Evolutionary conservation across 768 basidiomycete genomes (phyloP).

Genomic region (Rickenella mellea): DNA sequence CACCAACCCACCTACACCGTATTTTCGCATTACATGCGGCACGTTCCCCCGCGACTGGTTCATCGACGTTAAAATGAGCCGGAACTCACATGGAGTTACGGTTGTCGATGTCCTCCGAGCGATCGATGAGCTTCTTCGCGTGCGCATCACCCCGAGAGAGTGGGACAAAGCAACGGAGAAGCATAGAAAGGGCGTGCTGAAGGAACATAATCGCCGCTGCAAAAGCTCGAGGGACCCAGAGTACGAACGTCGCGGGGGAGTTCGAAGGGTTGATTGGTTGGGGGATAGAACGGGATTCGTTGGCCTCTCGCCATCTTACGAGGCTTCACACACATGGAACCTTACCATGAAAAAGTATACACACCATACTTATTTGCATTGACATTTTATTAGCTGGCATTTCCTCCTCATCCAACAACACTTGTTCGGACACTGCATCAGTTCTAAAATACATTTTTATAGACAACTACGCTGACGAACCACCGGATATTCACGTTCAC

Average conservation of each 20-base stretch:
- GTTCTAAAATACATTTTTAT: too few relatives aligned
- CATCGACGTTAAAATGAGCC: constrained; percentile 26
- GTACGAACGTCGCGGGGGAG: background rate
- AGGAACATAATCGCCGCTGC: background rate
- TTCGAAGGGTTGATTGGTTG: background rate
- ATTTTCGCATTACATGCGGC: constrained; percentile 35
- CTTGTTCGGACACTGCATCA: too few relatives aligned
- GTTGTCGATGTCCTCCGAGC: constrained; percentile 34
- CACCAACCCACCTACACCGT: constrained; percentile 29
- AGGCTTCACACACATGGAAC: background rate
- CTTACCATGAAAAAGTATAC: too few relatives aligned
- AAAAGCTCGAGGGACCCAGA: background rate
- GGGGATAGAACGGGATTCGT: background rate
- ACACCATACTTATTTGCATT: too few relatives aligned
- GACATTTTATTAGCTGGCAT: too few relatives aligned
- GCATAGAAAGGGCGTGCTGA: background rate
- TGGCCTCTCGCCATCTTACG: background rate
- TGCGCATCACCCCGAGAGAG: background rate
- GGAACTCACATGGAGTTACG: constrained; percentile 39
- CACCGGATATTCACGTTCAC: too few relatives aligned
- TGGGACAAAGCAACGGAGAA: background rate
- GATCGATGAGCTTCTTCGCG: background rate
- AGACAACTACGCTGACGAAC: too few relatives aligned
- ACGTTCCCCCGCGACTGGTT: constrained; percentile 36
- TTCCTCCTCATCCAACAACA: too few relatives aligned